A percentile compares a stretch with the other conserved stretches of the same genome.
Conservation (phyloP, 2,329 filamentous ascomycete genomes). For the Fusarium domesticum region DNA sequence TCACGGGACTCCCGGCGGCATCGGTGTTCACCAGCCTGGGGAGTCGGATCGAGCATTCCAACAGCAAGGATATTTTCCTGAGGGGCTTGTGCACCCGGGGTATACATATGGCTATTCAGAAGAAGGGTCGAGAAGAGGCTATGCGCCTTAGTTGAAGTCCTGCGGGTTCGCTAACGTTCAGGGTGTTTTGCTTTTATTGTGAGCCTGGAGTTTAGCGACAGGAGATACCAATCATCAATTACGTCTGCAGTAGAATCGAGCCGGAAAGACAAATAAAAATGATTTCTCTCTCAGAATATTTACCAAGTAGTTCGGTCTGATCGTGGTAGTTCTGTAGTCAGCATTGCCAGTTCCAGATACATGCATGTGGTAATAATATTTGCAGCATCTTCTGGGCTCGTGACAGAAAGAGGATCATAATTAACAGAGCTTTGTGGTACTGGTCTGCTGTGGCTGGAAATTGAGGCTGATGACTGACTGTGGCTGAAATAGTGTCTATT, state of each 20-base stretch:
- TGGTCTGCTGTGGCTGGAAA: background rate
- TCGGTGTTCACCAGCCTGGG: slow-evolving; percentile 11
- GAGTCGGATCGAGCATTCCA: slow-evolving; percentile 5
- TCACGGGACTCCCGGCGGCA: slow-evolving; percentile 32
- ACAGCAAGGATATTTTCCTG: slow-evolving; percentile 8
- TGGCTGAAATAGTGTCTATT: background rate
- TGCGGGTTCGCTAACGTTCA: no score
- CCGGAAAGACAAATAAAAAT: background rate
- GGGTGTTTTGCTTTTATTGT: slow-evolving; percentile 1
- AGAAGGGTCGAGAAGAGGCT: slow-evolving; percentile 6
- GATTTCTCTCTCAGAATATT: background rate
- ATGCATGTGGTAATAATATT: no score
- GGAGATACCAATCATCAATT: slow-evolving; percentile 12
- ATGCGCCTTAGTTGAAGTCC: background rate
- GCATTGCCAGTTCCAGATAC: no score
- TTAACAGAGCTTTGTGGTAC: no score
- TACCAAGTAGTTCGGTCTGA: no score
- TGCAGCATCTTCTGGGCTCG: no score
- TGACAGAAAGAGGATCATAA: no score
- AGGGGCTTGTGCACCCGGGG: slow-evolving; percentile 3
- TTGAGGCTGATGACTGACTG: slow-evolving; percentile 1
- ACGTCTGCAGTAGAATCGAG: slow-evolving; percentile 4
- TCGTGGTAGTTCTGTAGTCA: no score
- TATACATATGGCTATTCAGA: slow-evolving; percentile 4
- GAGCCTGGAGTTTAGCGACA: slow-evolving; percentile 14